Base-by-base conservation (phyloP, 1,284 basidiomycete genomes). In the Puccinia coronata region DNA sequence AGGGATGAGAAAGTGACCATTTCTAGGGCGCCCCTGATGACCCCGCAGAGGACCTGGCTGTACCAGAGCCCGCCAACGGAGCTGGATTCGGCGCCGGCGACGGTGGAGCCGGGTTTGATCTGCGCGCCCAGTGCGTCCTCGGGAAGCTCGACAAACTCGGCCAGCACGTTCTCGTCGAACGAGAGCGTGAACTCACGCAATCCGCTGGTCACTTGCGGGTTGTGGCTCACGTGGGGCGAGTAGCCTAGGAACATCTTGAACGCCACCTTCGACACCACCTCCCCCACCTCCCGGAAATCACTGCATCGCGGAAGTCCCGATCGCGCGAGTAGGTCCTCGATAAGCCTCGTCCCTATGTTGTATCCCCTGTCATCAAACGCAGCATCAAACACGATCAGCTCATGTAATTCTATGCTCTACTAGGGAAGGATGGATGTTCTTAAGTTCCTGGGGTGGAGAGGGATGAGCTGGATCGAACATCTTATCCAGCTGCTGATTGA, bases 171-270 rank as follows among this genome's bases (percentile, higher is more conserved):
- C 86, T 99, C 97, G 80, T 98, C 95, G 20, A 99, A 88, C 0
- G 91, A 92, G 78, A 99, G 88, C 14, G 91, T 91, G 86, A 99
- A 98, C 69, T 90, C 89, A 12, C 83, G 83, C 73, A 83, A 82
- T 8, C 70, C 79, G 63, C 75, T 81, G 3, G 82, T 82, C 12
- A 79, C 77, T 77, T 80, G 88, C 85, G 83, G 89, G 71, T 83
- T 89, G 84, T 96, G 94, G 11, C 91, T 90, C 71, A 98, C 90
- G 39, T 88, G 89, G 0, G 97, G 97, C 0, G 92, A 92, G 83
- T 98, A 93, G 86, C 98, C 98, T 79, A 99, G 88, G 87, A 99
- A 99, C 18, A 95, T 92, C 87, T 98, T 98, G 90, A 99, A 99
- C n/a, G 95, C 97, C 83, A 99, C 93, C 93, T 96, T 83, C 11